Evolutionary conservation across 257 asterid species (phyloP).

Genomic region (Nicotiana knightiana): DNA sequence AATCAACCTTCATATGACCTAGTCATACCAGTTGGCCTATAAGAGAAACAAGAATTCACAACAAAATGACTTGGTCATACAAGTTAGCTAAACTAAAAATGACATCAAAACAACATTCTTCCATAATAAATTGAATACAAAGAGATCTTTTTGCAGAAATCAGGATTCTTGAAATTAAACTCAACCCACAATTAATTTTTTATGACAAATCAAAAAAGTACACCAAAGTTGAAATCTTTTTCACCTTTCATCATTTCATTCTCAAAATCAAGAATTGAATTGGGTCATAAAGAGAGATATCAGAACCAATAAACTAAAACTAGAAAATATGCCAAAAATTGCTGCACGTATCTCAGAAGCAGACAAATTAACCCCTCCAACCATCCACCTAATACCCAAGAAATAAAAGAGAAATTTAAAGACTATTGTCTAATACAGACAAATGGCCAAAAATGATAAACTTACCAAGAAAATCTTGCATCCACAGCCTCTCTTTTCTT

Average conservation of each 20-base stretch:
- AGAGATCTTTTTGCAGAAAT: neutral
- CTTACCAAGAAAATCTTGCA: slow-evolving; percentile 29
- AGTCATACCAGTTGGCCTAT: neutral
- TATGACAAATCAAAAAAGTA: slow-evolving; percentile 1
- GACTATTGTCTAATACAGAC: neutral
- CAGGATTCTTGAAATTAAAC: neutral
- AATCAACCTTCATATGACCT: neutral
- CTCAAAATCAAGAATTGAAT: neutral
- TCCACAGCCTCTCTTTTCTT: neutral
- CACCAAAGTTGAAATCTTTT: slow-evolving; percentile 15
- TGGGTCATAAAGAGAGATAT: neutral
- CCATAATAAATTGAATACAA: neutral
- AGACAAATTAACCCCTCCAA: neutral
- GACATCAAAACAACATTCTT: neutral
- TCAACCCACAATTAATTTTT: neutral
- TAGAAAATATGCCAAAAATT: neutral
- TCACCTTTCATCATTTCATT: neutral
- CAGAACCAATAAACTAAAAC: neutral
- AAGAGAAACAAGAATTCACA: neutral
- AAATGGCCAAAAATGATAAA: neutral
- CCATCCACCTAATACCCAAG: neutral
- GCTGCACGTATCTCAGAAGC: neutral
- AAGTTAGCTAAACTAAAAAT: neutral
- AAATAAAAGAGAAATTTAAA: neutral
- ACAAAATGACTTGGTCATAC: neutral